Evolutionary conservation across 352 stramenopile species (phyloP), one percentile per base, ranked within the genome.

Genomic region (Globisporangium takayamanum): DNA sequence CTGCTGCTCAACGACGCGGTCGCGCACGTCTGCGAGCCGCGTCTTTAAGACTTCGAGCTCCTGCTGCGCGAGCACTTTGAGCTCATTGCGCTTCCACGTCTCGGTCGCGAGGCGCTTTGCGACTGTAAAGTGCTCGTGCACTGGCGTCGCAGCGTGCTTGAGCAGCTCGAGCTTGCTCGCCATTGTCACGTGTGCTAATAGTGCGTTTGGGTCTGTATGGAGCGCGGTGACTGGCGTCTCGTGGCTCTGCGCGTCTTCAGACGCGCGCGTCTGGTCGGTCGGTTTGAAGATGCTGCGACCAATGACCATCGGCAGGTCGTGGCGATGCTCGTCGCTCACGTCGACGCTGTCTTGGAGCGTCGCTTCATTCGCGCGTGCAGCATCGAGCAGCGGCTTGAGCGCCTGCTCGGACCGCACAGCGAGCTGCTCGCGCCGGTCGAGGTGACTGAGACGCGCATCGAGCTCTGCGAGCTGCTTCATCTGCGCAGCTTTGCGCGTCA

Each of bases 121-220:
- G 30, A 80, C 78, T 47, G 84, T 78, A 57, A 78, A 88, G 28
- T 89, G 73, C 1, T 89, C 71, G 12, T 75, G 68, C 0, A 76
- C 78, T 36, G 83, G 80, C 2, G 55, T 33, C 4, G 84, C 67
- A 0, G 73, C 67, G 16, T 53, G 70, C 33, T 89, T 78, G 2
- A 92, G 59, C 4, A 92, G 63, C 41, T 81, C 72, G 22, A 91
- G 64, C 39, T 88, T 87, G 50, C 75, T 89, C 36, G 72, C 70
- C 75, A 91, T 76, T 0, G 60, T 81, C 7, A 91, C 65, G 42
- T 83, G 69, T 2, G 74, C 58, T 15, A 85, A 60, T 28, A 88
- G 28, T 16, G 68, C 63, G 0, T 42, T 73, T 1, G 73, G 76
- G 50, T 89, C 60, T 1, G 48, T n/a, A 6, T 69, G 52, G 5